Evolutionary conservation across 495 filamentous ascomycete species (phyloP).

Genomic region (Penicillium paradoxum): DNA sequence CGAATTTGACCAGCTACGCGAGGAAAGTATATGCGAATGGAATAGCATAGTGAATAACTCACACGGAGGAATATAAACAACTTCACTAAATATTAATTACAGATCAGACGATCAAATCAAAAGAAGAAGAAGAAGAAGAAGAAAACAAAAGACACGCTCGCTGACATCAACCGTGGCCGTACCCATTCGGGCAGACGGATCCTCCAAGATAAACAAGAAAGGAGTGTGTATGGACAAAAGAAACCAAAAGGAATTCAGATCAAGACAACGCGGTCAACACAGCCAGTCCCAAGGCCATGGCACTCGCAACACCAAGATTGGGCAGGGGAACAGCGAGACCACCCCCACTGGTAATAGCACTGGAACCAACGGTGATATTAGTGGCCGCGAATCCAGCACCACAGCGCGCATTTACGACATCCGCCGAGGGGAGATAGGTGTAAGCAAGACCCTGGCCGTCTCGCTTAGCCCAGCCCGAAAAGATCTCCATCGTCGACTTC

Average conservation of each 20-base stretch:
- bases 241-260: neutral
- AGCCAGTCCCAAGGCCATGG: neutral
- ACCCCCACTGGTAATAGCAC: constrained; percentile 12
- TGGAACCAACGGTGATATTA: constrained; percentile 44
- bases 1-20: neutral
- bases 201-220: constrained; percentile 8
- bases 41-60: neutral
- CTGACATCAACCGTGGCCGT: constrained; percentile 23
- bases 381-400: constrained; percentile 58
- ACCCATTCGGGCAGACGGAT: neutral
- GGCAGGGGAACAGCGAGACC: constrained; percentile 6
- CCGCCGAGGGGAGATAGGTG: constrained; percentile 60
- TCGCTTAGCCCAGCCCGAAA: constrained; percentile 55
- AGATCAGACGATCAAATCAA: neutral
- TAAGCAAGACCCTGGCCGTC: constrained; percentile 50
- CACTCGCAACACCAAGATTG: neutral
- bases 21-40: neutral
- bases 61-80: constrained; percentile 4
- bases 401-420: constrained; percentile 60
- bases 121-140: constrained; percentile 4
- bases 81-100: constrained; percentile 2
- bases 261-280: neutral
- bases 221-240: neutral
- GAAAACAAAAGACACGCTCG: constrained; percentile 14
- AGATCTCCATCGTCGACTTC: constrained; percentile 65